Percentiles rank a stretch among this genome's conserved stretches.
Conservation (phyloP, 2,329 filamentous ascomycete species). For the Phialocephala subalpina region DNA sequence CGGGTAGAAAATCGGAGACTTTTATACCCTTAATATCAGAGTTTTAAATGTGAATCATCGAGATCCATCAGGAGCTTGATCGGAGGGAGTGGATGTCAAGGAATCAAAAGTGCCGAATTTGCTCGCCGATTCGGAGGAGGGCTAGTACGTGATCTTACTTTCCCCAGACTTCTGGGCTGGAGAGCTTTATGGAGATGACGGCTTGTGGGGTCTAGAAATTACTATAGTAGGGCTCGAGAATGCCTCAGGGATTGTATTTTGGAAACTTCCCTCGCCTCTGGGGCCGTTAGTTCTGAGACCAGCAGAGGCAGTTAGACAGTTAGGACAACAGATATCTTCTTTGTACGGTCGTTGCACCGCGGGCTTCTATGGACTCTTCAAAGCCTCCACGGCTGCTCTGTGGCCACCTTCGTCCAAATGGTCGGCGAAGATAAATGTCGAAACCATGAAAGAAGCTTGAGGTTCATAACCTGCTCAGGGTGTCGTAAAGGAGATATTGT, state of each 20-base stretch:
- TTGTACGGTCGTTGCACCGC: too few relatives aligned
- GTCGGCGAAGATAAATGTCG: too few relatives aligned
- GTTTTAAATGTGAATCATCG: neutral
- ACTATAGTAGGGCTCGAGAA: neutral
- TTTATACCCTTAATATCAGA: neutral
- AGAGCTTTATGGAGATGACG: neutral
- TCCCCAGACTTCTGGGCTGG: neutral
- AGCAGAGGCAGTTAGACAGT: too few relatives aligned
- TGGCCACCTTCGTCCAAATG: too few relatives aligned
- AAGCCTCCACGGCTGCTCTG: too few relatives aligned
- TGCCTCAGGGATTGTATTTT: neutral
- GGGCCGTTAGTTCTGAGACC: too few relatives aligned
- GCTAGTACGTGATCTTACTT: neutral
- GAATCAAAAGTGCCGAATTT: conserved; percentile 1
- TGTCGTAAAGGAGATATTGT: too few relatives aligned
- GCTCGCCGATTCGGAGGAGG: conserved; percentile 2
- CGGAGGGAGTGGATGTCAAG: neutral
- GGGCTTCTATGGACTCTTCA: too few relatives aligned
- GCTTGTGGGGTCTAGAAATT: neutral
- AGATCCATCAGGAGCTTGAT: neutral
- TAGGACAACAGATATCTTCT: too few relatives aligned
- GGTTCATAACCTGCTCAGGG: too few relatives aligned
- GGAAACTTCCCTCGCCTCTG: too few relatives aligned
- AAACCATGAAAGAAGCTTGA: too few relatives aligned
- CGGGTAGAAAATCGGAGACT: neutral